Evolutionary conservation across 768 basidiomycete genomes (phyloP), one percentile per base, ranked within the genome.

Genomic region (Termitomyces sp.): DNA sequence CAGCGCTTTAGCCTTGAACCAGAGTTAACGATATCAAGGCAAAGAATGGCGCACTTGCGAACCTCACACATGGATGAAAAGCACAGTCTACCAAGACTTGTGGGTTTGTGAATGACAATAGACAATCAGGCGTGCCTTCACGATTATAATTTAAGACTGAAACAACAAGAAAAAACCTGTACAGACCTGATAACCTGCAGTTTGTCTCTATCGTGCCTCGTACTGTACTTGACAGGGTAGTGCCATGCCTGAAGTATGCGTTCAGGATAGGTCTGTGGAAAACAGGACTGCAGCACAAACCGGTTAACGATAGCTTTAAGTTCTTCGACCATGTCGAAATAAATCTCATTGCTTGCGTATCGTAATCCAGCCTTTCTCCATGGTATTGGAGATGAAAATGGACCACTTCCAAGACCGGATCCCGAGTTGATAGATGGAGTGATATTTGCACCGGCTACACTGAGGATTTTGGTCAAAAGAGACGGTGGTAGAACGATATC

Each of bases 401-500:
- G 79, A 7, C 80, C 79, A 18, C 77, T 72, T 48, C 76, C 72
- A 44, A 74, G 68, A 8, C 79, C 75, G 10, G 77, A 73, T 36
- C 80, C 74, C 6, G 80, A 74, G 58, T 79, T 79, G 56, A 79
- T 74, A 5, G 79, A 76, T 6, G 77, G 67, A 44, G 74, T 79
- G 57, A 82, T 73, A 64, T 82, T 82, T 36, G 81, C 79, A 6
- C 79, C 79, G 16, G 82, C 78, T 47, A 77, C 81, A 60, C 74
- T 80, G 35, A 88, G 73, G 12, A 88, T 73, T 67, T 92, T 93
- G 58, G 85, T 82, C 50, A 96, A 79, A 35, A 97, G 82, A 0
- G 94, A 90, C 1, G 95, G 95, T 1, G 94, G 92, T 1, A 97
- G 80, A 7, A 98, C 93, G 61, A 98, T 95, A 67, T 98, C 95